Conservation (phyloP, 495 filamentous ascomycete species). For the Penicillium crystallinum region DNA sequence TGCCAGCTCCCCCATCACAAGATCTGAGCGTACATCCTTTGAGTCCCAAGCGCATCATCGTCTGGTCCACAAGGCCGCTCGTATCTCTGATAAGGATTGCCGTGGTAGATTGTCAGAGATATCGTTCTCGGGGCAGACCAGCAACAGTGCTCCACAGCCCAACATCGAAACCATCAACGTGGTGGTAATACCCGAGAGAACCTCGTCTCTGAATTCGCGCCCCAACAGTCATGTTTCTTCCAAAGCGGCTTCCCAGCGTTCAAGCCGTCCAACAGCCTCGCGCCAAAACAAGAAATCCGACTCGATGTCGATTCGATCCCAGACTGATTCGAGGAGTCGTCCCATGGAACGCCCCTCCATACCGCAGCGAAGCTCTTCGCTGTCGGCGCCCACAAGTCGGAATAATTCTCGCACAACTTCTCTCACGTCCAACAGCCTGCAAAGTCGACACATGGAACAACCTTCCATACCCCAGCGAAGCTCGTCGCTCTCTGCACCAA, state of each 20-base stretch:
- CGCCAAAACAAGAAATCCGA: conserved; percentile 37
- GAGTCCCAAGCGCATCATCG: conserved; percentile 42
- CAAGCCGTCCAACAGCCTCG: conserved; percentile 29
- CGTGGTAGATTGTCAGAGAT: conserved; percentile 56
- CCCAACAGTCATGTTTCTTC: conserved; percentile 36
- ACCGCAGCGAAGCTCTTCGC: conserved; percentile 56
- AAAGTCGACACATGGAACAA: conserved; percentile 30
- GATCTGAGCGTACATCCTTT: conserved; percentile 41
- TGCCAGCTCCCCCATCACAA: conserved; percentile 40
- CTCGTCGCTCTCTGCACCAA: conserved; percentile 67
- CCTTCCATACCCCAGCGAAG: conserved; percentile 56
- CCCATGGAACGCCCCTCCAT: conserved; percentile 48
- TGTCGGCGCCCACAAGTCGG: conserved; percentile 68
- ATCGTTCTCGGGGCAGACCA: conserved; percentile 50
- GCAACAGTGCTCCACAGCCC: conserved; percentile 42
- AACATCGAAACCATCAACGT: conserved; percentile 58
- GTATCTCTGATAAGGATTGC: conserved; percentile 45
- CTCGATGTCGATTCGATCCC: conserved; percentile 23
- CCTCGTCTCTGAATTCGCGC: conserved; percentile 55
- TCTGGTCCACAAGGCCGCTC: conserved; percentile 42
- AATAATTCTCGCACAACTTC: conserved; percentile 61
- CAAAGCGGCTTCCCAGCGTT: conserved; percentile 32
- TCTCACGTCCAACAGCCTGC: conserved; percentile 54
- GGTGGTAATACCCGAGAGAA: conserved; percentile 65
- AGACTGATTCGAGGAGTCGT: conserved; percentile 24